These are phyloP conservation scores for Ocimum tenuiflorum DNA, from an alignment of 257 asterid genomes.

Conservation along the genomic window DNA sequence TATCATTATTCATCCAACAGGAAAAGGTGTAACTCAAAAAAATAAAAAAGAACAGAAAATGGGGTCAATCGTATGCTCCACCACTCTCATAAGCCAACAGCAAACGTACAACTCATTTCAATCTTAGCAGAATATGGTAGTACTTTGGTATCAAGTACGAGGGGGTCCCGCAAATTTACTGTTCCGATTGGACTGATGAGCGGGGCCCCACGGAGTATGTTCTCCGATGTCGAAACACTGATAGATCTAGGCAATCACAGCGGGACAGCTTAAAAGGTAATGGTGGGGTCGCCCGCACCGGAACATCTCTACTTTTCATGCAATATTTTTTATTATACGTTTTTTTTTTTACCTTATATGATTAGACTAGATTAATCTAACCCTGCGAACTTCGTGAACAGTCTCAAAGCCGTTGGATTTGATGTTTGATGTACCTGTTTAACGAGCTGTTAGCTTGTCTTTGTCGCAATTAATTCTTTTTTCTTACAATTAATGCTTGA, in stretches of 20 bases:
- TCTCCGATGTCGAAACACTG: neutral
- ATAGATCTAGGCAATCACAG: constrained; percentile 12
- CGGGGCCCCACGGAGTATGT: constrained; percentile 20
- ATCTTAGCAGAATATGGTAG: constrained; percentile 2
- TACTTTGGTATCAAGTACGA: constrained; percentile 18
- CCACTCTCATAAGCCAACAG: neutral
- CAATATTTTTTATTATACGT: neutral
- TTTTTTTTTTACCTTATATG: neutral
- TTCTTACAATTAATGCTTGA: neutral
- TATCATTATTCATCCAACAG: neutral
- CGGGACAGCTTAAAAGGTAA: constrained; percentile 1
- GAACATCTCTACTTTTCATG: constrained; percentile 11
- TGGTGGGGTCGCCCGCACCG: constrained; percentile 27
- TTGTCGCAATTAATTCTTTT: neutral
- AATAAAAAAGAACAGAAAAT: neutral
- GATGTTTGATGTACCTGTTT: constrained; percentile 6
- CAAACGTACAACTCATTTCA: constrained; percentile 23
- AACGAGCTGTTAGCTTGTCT: neutral
- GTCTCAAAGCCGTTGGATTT: constrained; percentile 22
- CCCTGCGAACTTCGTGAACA: constrained; percentile 2
- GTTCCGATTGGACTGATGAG: constrained; percentile 15
- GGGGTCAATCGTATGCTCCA: neutral
- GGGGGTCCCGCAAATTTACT: constrained; percentile 16
- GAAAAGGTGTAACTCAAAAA: no score
- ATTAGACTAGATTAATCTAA: constrained; percentile 19